These are phyloP conservation scores for Cicer chorassanicum DNA, from an alignment of 306 rosid species.

Conservation along the genomic window DNA sequence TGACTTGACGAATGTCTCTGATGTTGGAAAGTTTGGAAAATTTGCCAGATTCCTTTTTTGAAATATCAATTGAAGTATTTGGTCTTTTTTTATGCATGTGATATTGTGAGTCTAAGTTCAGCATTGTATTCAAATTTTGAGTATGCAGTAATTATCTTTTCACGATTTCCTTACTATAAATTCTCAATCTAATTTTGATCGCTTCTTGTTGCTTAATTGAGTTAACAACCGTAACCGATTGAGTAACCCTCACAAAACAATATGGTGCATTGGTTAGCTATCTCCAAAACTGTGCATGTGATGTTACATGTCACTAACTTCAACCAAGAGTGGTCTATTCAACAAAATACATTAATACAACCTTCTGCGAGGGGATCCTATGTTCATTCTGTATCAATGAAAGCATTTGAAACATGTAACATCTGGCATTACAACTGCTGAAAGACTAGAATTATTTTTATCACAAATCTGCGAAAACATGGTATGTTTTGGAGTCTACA, in stretches of 20 bases:
- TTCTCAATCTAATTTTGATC: background rate
- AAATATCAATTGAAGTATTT: no score
- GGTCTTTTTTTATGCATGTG: background rate
- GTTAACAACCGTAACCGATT: background rate
- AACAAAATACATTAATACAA: background rate
- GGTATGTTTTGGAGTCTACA: slow-evolving; percentile 81
- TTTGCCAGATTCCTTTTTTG: no score
- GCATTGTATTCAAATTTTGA: slow-evolving; percentile 28
- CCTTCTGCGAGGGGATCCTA: background rate
- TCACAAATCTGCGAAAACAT: slow-evolving; percentile 83
- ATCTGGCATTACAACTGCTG: slow-evolving; percentile 9
- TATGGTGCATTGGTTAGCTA: slow-evolving; percentile 7
- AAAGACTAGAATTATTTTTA: background rate
- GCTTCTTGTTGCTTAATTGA: background rate
- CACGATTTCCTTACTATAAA: background rate
- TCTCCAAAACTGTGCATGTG: background rate
- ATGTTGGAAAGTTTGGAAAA: no score
- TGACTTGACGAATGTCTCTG: no score
- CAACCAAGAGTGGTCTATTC: background rate
- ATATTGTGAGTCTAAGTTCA: slow-evolving; percentile 1
- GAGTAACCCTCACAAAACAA: background rate
- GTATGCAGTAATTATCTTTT: background rate
- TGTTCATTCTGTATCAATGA: background rate
- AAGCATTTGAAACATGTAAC: slow-evolving; percentile 1
- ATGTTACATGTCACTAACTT: background rate